Conservation (phyloP, 106 monocot genomes). For the Narthecium ossifragum region DNA sequence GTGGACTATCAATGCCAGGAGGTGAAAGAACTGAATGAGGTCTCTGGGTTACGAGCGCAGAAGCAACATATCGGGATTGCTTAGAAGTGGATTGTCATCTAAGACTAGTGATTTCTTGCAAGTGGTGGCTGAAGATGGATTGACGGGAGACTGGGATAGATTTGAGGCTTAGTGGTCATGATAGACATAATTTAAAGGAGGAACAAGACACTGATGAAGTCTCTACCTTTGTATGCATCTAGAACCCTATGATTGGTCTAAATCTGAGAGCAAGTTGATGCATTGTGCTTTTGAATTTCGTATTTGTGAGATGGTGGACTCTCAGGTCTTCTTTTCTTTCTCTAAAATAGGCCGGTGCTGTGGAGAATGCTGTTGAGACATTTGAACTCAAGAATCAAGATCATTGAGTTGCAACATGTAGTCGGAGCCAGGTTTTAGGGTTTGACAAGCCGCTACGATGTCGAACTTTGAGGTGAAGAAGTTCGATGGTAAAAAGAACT, state of each 20-base stretch:
- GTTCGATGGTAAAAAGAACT: no score
- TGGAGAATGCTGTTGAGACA: conserved; percentile 84
- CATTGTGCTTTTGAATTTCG: neutral
- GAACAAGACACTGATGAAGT: conserved; percentile 77
- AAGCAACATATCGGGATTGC: conserved; percentile 87
- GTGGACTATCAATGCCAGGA: conserved; percentile 36
- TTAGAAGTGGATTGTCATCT: conserved; percentile 72
- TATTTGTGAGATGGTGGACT: neutral
- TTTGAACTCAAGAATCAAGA: conserved; percentile 84
- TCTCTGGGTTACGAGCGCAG: conserved; percentile 52
- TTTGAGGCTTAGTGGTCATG: conserved; percentile 33
- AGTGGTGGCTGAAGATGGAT: conserved; percentile 75
- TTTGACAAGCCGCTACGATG: no score
- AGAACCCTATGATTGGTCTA: neutral
- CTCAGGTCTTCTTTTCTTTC: neutral
- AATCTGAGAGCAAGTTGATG: no score
- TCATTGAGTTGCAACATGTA: conserved; percentile 72
- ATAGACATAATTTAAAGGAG: conserved; percentile 9
- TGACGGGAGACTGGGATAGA: conserved; percentile 75
- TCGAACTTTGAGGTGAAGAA: no score
- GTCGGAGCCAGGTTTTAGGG: no score
- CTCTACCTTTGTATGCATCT: conserved; percentile 66
- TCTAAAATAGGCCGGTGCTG: conserved; percentile 67
- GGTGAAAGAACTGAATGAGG: conserved; percentile 32
- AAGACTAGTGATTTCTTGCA: conserved; percentile 61